phyloP scores from a whole-genome alignment of 148 eudicot genomes.

The Pharnaceum exiguum region DNA sequence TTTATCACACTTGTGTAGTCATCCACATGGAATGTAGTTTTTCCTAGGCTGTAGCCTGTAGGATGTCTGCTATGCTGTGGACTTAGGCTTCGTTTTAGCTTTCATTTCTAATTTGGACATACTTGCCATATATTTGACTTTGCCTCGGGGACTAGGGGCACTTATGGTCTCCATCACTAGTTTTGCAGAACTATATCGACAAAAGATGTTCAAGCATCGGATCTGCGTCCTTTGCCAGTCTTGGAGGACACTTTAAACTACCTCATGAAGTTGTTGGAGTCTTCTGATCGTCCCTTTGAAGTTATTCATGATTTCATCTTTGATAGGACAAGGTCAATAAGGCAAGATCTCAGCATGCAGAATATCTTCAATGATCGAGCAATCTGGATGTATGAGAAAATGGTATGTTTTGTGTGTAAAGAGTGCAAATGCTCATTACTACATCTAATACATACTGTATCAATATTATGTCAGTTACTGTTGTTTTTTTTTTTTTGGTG shows the following conservation, averaged over 20 bases:
- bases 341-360: conserved; percentile 98
- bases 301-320: conserved; percentile 85
- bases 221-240: conserved; percentile 73
- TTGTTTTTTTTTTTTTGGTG: too few relatives aligned
- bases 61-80: too few relatives aligned
- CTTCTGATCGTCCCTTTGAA: conserved; percentile 61
- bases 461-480: too few relatives aligned
- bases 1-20: too few relatives aligned
- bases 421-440: neutral
- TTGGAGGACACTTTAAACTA: conserved; percentile 74
- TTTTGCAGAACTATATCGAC: conserved; percentile 93
- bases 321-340: conserved; percentile 90
- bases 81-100: too few relatives aligned
- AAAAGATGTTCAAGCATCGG: conserved; percentile 53
- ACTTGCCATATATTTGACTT: too few relatives aligned
- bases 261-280: conserved; percentile 60
- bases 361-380: conserved; percentile 43
- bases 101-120: too few relatives aligned
- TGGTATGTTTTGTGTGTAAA: conserved; percentile 29
- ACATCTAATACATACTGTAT: too few relatives aligned
- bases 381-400: conserved; percentile 74
- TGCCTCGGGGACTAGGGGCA: neutral
- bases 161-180: conserved; percentile 33
- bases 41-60: too few relatives aligned
- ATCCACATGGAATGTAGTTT: too few relatives aligned